phyloP scores from a whole-genome alignment of 441 rosid species.

The Dalechampia spathulata region DNA sequence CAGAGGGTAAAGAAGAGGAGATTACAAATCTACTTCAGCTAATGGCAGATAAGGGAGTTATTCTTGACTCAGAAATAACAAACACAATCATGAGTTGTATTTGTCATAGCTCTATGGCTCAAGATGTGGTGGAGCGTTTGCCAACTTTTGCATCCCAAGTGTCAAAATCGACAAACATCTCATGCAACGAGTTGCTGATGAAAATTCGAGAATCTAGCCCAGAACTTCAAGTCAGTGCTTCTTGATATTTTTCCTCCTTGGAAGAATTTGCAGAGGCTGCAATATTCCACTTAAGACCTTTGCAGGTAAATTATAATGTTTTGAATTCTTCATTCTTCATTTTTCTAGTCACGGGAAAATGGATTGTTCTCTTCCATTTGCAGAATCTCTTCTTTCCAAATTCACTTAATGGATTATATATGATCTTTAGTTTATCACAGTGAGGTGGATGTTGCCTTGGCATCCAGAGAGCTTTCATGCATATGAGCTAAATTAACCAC shows the following conservation, averaged over 20 bases:
- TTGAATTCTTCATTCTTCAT: too few species aligned
- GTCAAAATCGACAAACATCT: slow-evolving; percentile 17
- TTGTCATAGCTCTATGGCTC: slow-evolving; percentile 31
- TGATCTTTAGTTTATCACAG: too few species aligned
- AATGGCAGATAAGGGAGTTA: slow-evolving; percentile 45
- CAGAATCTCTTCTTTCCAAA: too few species aligned
- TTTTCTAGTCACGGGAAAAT: too few species aligned
- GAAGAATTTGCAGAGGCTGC: neutral
- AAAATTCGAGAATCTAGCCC: slow-evolving; percentile 18
- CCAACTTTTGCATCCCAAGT: slow-evolving; percentile 33
- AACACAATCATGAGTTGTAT: slow-evolving; percentile 49
- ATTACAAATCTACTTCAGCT: slow-evolving; percentile 34
- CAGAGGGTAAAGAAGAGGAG: slow-evolving; percentile 38
- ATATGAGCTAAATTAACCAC: too few species aligned
- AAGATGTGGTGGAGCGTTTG: slow-evolving; percentile 28
- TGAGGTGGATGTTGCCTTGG: too few species aligned
- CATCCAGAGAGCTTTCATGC: too few species aligned
- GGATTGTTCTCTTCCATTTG: too few species aligned
- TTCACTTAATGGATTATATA: too few species aligned
- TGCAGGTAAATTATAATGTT: too few species aligned
- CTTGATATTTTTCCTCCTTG: slow-evolving; percentile 5
- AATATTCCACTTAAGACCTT: too few species aligned
- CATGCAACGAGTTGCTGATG: slow-evolving; percentile 27
- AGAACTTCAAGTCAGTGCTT: slow-evolving; percentile 2
- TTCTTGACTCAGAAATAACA: slow-evolving; percentile 38